Base-by-base conservation (phyloP, 192 early-diverging fungal genomes). In the Backusella tuberculispora region DNA sequence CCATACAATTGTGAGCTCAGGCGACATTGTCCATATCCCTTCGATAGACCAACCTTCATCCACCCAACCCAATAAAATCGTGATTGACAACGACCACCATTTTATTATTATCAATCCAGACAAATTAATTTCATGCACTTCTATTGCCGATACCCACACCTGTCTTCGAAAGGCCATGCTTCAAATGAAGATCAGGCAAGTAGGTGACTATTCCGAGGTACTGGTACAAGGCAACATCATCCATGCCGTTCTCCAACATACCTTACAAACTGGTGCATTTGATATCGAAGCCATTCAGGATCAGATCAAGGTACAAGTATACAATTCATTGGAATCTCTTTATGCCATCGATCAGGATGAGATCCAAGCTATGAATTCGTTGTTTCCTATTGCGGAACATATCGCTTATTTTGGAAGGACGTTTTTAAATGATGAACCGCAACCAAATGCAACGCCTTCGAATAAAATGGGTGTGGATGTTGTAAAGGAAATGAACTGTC, bases 21-120 rank as follows among this genome's bases (percentile, higher is more conserved):
- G 93, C 5, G 90, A 95, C 76, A 87, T 87, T 70, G 73, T 97
- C 8, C 85, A 94, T 76, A 77, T 92, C 14, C 75, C 88, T 13
- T 81, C 74, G 1, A 76, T 73, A 0, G 78, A 73, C 24, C 66
- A 82, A 15, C 29, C 29, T 34, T 34, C 29, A 34, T 34, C 29
- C 9, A 24, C 26, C 21, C 34, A 81, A 9, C 69, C 75, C 0
- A 67, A 72, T 6, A 75, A 79, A 15, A 78, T 79, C 34, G 79
- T 94, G 12, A 85, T 93, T 37, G 88, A 93, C 72, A 87, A 89
- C 45, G 41, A 72, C 6, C 66, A 91, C 4, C 81, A 85, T 41
- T 81, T 92, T 29, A 75, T 95, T 0, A 87, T 97, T 41, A 76
- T 95, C 15, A 87, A 95, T 63, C 97, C 97, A 2, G 97, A 98